Percentiles rank a stretch among this genome's conserved stretches.
These are phyloP conservation scores for Ogataea trehalophila DNA, from an alignment of 805 yeast species.

Conservation along the genomic window DNA sequence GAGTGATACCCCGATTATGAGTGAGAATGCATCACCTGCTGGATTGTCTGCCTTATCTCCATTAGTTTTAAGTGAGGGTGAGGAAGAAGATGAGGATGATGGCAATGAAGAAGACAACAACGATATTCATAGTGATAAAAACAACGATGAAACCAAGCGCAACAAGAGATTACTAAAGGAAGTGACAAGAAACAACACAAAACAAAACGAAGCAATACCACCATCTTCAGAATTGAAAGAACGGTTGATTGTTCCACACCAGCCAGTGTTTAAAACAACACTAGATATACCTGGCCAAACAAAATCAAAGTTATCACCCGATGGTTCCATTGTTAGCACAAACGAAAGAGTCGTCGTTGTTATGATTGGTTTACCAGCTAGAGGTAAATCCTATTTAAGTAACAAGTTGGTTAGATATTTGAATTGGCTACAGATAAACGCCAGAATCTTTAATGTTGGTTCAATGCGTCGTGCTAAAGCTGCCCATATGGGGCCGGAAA, in stretches of 20 bases:
- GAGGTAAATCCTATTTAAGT: constrained; percentile 92
- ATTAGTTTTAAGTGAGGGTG: constrained; percentile 23
- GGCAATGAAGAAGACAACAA: constrained; percentile 1
- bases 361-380: constrained; percentile 94
- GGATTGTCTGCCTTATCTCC: constrained; percentile 20
- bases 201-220: constrained; percentile 17
- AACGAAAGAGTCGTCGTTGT: constrained; percentile 82
- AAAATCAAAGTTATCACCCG: constrained; percentile 71
- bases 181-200: constrained; percentile 25
- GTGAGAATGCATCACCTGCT: constrained; percentile 52
- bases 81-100: constrained; percentile 22
- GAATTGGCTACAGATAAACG: constrained; percentile 91
- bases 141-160: constrained; percentile 1
- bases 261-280: constrained; percentile 44
- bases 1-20: constrained; percentile 68
- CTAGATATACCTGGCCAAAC: constrained; percentile 92
- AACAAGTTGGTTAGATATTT: constrained; percentile 85
- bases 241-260: not conserved
- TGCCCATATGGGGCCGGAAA: constrained; percentile 62
- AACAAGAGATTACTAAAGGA: constrained; percentile 9
- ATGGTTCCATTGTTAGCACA: constrained; percentile 53
- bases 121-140: not conserved
- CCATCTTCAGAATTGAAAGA: not conserved
- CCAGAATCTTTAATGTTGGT: constrained; percentile 91
- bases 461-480: constrained; percentile 82